Evolutionary conservation across 2,329 filamentous ascomycete genomes (phyloP), one percentile per base, ranked within the genome.

Genomic region (Fusarium hostae): DNA sequence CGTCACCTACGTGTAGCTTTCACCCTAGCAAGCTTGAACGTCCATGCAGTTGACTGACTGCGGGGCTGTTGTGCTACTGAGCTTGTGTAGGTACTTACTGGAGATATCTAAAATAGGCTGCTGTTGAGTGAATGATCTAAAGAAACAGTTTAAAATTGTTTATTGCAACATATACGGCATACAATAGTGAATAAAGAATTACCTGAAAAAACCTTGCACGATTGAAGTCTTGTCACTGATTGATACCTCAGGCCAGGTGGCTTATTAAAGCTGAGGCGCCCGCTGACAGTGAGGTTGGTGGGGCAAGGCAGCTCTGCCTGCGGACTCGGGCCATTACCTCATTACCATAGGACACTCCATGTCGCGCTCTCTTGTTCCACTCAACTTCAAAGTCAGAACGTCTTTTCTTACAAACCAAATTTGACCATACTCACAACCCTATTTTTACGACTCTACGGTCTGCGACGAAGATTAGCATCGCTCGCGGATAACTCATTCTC

Each of bases 261-360:
- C 70, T 72, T 73, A 72, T 73, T 68, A 73, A 73, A 66, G 59
- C 50, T 51, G 26, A 68, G 51, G 32, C 48, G 32, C 40, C 45
- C 30, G 61, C 52, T 52, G 50, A 64, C 45, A 26, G 22, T n/a
- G 12, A 34, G n/a, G n/a, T 18, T 20, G 48, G 66, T 66, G 66
- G 66, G 60, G 66, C 59, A 28, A 39, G 16, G 50, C 65, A 75
- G 48, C 74, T 71, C 56, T 34, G 62, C 24, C 60, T 28, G 43
- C 70, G 52, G 41, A 37, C 55, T 68, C 20, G 54, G 45, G 71
- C 60, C 76, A 79, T 76, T 73, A 76, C 76, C 76, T 78, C 75
- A 77, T 77, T 73, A 76, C 63, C 70, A 43, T 12, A 57, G 40
- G 55, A 69, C 65, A 65, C 48, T 52, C 32, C 57, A 55, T 65